Evolutionary conservation across 208 protist species (phyloP), one percentile per base, ranked within the genome.

Genomic region (Baffinella frigidus): DNA sequence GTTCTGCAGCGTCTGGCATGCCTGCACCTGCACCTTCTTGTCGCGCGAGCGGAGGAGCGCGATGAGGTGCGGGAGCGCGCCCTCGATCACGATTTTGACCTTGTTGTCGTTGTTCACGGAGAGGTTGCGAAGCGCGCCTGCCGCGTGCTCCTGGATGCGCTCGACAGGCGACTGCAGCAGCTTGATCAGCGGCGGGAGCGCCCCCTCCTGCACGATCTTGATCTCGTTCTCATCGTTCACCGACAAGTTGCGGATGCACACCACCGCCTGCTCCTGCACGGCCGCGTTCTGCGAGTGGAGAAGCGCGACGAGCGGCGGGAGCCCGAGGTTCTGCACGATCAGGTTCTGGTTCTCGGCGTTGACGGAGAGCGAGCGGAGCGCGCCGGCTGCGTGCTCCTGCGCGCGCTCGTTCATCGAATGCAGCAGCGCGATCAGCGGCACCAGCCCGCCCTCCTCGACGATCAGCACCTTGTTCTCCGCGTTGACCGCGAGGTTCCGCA

Each of bases 121-220:
- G 38, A 92, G 36, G 89, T 92, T 92, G 44, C 89, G 64, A 1
- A 81, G 67, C 30, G 89, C 48, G 27, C 67, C 89, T 30, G 89
- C 89, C 39, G 89, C 89, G 43, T 74, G 89, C 68, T 92, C 89
- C 50, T 74, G 67, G 48, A 92, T 92, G 14, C 36, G 61, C 68
- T 92, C 67, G 4, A 51, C 38, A 1, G 89, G 68, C 41, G 38
- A 81, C 20, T 67, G 41, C 41, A 92, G 44, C 89, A 92, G 41
- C 30, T 56, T 67, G 38, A 81, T 81, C 43, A 92, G 68, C 33
- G 89, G 67, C 14, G 89, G 43, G 7, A 92, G 68, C 41, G 43
- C 61, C 7, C 89, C 68, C 89, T 81, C 68, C 44, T 92, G 68
- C 67, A 92, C 89, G 68, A 92, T 92, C 68, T 73, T 90, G 83